Percentiles rank a stretch among this genome's conserved stretches.
phyloP scores from a whole-genome alignment of 495 filamentous ascomycete genomes.

The Rhypophila decipiens region DNA sequence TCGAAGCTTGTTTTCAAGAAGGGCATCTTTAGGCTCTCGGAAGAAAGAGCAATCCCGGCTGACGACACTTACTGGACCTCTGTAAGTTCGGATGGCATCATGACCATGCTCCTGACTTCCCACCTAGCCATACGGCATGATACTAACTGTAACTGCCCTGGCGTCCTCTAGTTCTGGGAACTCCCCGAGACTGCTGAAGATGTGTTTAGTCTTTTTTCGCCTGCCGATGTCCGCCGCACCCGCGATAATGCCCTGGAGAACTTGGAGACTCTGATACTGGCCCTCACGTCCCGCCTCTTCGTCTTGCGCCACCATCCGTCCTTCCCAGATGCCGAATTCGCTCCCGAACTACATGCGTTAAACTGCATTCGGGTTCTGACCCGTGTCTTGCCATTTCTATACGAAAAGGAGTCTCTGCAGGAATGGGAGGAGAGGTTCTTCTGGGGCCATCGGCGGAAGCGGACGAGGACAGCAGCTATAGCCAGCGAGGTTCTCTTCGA shows the following conservation, averaged over 20 bases:
- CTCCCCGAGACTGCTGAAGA: constrained; percentile 94
- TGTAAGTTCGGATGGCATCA: constrained; percentile 43
- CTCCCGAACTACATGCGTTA: constrained; percentile 82
- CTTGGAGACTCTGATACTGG: constrained; percentile 82
- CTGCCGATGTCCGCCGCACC: constrained; percentile 85
- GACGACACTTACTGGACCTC: constrained; percentile 92
- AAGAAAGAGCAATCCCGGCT: constrained; percentile 78
- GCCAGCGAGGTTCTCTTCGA: constrained; percentile 79
- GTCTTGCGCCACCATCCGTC: constrained; percentile 79
- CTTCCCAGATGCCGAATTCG: constrained; percentile 81
- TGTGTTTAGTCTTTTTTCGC: constrained; percentile 93
- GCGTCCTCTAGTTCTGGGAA: constrained; percentile 81
- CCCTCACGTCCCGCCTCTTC: constrained; percentile 73
- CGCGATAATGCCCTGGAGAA: constrained; percentile 83
- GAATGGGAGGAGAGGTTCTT: constrained; percentile 91
- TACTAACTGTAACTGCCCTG: neutral
- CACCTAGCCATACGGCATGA: neutral
- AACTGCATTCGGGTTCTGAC: constrained; percentile 94
- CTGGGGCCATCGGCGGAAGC: constrained; percentile 71
- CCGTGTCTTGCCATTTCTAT: constrained; percentile 84
- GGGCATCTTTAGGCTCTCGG: constrained; percentile 94
- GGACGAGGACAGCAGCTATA: constrained; percentile 43
- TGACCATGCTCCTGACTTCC: neutral
- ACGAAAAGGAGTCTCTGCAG: constrained; percentile 82
- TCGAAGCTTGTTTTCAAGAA: constrained; percentile 99